Percentiles rank a stretch among this genome's conserved stretches.
These are phyloP conservation scores for Colletotrichum musae DNA, from an alignment of 2,329 filamentous ascomycete genomes.

Conservation along the genomic window DNA sequence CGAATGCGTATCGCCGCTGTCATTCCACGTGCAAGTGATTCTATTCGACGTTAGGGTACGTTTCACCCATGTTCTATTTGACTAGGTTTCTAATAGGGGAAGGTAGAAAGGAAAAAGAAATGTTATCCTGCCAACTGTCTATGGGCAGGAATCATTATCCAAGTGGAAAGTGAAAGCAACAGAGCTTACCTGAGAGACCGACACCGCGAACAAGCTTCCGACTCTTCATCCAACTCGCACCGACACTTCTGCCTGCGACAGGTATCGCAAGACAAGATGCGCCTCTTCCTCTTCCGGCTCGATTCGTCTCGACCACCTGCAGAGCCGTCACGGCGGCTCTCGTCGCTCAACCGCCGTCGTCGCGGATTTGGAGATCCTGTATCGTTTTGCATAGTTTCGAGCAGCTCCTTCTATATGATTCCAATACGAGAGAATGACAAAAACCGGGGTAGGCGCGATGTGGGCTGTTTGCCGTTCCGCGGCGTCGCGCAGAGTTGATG, in stretches of 20 bases:
- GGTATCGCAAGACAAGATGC: constrained; percentile 40
- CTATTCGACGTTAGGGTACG: constrained; percentile 2
- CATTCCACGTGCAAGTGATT: constrained; percentile 39
- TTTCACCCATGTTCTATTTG: too few relatives aligned
- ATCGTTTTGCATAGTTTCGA: constrained; percentile 9
- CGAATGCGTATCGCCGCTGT: constrained; percentile 38
- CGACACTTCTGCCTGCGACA: constrained; percentile 40
- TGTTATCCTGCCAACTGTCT: too few relatives aligned
- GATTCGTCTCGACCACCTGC: constrained; percentile 27
- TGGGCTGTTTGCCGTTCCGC: background rate
- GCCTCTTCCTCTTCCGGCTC: constrained; percentile 36
- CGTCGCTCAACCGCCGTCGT: constrained; percentile 31
- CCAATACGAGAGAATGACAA: background rate
- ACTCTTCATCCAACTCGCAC: constrained; percentile 38
- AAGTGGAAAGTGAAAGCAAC: background rate
- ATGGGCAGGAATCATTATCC: too few relatives aligned
- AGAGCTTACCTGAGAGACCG: constrained; percentile 36
- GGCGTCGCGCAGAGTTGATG: background rate
- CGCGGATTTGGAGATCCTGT: constrained; percentile 1
- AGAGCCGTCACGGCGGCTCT: constrained; percentile 23
- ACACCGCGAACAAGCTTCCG: constrained; percentile 38
- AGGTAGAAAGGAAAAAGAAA: too few relatives aligned
- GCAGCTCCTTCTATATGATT: too few relatives aligned
- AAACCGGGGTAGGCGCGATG: background rate
- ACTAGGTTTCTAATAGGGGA: too few relatives aligned